A percentile compares a stretch with the other conserved stretches of the same genome.
These are phyloP conservation scores for Orbilia blumenaviensis DNA, from an alignment of 2,329 filamentous ascomycete genomes.

Conservation along the genomic window DNA sequence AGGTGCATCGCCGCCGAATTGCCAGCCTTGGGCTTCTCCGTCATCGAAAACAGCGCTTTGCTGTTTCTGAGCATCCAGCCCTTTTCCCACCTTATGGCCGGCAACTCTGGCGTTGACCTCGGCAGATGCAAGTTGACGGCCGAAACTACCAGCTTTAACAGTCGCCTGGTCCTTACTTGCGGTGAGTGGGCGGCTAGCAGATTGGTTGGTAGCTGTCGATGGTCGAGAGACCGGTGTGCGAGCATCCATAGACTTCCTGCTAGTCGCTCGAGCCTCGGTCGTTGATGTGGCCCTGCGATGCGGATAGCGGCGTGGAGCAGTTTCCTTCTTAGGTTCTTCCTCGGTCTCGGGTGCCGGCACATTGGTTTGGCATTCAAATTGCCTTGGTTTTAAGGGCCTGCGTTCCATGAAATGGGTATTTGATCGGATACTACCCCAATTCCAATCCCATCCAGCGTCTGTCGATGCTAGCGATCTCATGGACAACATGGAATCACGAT, in stretches of 20 bases:
- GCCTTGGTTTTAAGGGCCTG: background rate
- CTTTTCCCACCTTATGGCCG: constrained; percentile 19
- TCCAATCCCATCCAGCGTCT: constrained; percentile 7
- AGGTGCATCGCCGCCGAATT: no score
- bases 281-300: constrained; percentile 27
- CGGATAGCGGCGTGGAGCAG: background rate
- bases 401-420: background rate
- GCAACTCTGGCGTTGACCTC: constrained; percentile 49
- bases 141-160: constrained; percentile 26
- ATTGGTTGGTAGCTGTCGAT: constrained; percentile 22
- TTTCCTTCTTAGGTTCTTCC: background rate
- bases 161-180: constrained; percentile 22
- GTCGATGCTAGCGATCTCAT: background rate
- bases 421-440: constrained; percentile 11
- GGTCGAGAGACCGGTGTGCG: constrained; percentile 10
- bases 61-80: background rate
- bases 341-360: background rate
- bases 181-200: constrained; percentile 3
- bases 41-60: no score
- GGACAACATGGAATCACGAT: background rate
- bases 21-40: no score
- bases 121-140: constrained; percentile 34
- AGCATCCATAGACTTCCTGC: constrained; percentile 26
- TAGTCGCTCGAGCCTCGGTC: background rate
- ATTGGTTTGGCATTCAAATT: background rate